Percentiles rank a stretch among this genome's conserved stretches.
These are phyloP conservation scores for Colletotrichum somersetense DNA, from an alignment of 2,329 filamentous ascomycete species.

Conservation along the genomic window DNA sequence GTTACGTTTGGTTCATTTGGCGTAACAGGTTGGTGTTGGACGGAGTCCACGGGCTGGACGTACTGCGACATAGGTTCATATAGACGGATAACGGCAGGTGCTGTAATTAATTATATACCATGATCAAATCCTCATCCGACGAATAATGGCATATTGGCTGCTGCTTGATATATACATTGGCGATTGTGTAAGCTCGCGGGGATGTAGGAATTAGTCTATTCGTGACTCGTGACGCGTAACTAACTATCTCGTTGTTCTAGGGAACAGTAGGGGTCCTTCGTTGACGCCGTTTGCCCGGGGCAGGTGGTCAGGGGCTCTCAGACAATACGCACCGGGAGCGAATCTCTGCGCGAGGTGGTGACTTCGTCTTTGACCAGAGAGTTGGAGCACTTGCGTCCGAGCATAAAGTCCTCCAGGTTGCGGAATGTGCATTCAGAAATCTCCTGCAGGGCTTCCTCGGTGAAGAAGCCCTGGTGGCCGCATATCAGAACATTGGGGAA, in stretches of 20 bases:
- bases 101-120: slow-evolving; percentile 19
- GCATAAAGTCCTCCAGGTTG: slow-evolving; percentile 65
- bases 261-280: neutral
- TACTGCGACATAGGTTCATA: slow-evolving; percentile 11
- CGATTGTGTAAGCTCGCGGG: no score
- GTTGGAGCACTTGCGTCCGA: slow-evolving; percentile 52
- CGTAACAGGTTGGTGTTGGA: slow-evolving; percentile 17
- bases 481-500: slow-evolving; percentile 77
- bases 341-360: slow-evolving; percentile 43
- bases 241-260: neutral
- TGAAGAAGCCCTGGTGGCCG: slow-evolving; percentile 79
- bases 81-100: slow-evolving; percentile 5
- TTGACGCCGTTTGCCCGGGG: neutral
- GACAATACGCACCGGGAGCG: slow-evolving; percentile 50
- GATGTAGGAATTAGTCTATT: slow-evolving; percentile 20
- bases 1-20: slow-evolving; percentile 18
- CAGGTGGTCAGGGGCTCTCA: slow-evolving; percentile 21
- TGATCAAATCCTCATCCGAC: neutral
- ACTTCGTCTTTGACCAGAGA: slow-evolving; percentile 49
- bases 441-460: slow-evolving; percentile 72
- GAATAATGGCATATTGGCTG: neutral
- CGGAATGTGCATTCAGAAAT: slow-evolving; percentile 71
- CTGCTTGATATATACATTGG: neutral
- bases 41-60: neutral
- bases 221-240: slow-evolving; percentile 32